Evolutionary conservation across 176 grass and related monocot genomes (phyloP).

Genomic region (Microstegium vimineum): DNA sequence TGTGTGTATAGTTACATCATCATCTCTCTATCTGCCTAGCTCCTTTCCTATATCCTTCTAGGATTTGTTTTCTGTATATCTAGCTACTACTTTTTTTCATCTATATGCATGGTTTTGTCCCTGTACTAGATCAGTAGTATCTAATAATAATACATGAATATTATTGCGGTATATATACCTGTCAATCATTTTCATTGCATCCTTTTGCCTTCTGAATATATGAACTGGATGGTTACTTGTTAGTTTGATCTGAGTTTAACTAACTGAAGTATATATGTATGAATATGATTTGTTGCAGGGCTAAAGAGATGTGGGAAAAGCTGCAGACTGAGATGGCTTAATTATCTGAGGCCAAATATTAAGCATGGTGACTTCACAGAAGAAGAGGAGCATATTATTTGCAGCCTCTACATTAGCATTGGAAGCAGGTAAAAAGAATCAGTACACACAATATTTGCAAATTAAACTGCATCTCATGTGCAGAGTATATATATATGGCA

Average conservation of each 20-base stretch:
- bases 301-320: conserved; percentile 94
- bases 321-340: conserved; percentile 93
- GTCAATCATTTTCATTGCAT: background rate
- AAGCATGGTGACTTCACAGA: conserved; percentile 92
- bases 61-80: background rate
- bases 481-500: background rate
- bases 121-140: background rate
- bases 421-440: conserved; percentile 77
- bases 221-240: background rate
- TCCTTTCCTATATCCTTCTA: background rate
- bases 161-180: no score
- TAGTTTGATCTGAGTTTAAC: background rate
- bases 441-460: background rate
- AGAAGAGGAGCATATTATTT: conserved; percentile 89
- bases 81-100: background rate
- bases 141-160: no score
- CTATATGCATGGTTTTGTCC: background rate
- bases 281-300: conserved; percentile 43
- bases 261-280: background rate
- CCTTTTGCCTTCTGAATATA: background rate
- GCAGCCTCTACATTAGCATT: conserved; percentile 93
- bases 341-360: conserved; percentile 96
- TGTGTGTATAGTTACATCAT: background rate
- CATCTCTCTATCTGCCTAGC: background rate
- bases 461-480: background rate